Evolutionary conservation across 2,329 filamentous ascomycete genomes (phyloP), one percentile per base, ranked within the genome.

Genomic region (Xylariomycetidae sp.): DNA sequence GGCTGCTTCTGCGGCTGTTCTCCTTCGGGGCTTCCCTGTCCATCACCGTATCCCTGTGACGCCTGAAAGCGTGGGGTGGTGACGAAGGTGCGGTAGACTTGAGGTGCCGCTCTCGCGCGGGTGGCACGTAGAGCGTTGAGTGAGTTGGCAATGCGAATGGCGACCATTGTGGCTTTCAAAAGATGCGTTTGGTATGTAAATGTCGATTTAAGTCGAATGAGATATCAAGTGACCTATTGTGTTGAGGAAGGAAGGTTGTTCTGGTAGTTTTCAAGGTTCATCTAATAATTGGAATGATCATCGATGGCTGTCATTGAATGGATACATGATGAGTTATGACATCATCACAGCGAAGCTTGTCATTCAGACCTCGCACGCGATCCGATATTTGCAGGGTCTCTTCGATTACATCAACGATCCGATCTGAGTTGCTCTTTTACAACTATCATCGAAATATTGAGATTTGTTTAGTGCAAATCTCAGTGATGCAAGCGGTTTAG

Each of bases 31-130:
- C 61, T 45, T 12, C 62, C 62, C 33, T 61, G 46, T 17, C 53
- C 61, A 36, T 64, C 58, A n/a, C 64, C 63, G 35, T 67, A 67
- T 12, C 62, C 62, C 48, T 58, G 52, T 7, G 37, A 27, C 19
- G 43, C 40, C 7, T 37, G 38, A 14, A 37, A 34, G n/a, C 44
- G 41, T 12, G 48, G 26, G 5, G 46, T 42, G 9, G 47, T 35
- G 27, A 39, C 28, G 33, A 57, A 50, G 18, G 41, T 36, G 25
- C 47, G 49, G 40, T 44, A 47, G 15, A 30, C 27, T 40, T 34
- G n/a, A 23, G 20, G 47, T 16, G 51, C 42, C 25, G 41, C 36
- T 32, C 41, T 38, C 23, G 37, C 41, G 25, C 47, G 43, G 16
- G 46, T 32, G 18, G 42, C 44, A 33, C 50, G 40, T 10, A 50